These are phyloP conservation scores for Diversispora epigaea DNA, from an alignment of 192 early-diverging fungal species.

Conservation along the genomic window DNA sequence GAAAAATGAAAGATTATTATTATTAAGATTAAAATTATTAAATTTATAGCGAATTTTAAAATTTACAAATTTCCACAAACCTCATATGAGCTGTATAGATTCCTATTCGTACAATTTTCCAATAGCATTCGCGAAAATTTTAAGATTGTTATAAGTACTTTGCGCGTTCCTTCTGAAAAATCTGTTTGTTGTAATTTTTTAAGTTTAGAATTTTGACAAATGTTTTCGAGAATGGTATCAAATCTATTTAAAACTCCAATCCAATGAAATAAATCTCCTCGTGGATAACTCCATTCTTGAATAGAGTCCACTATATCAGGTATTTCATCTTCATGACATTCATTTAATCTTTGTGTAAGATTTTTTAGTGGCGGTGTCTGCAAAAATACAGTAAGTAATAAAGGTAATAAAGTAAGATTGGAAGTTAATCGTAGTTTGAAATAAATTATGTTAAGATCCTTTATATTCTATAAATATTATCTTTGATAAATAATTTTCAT, in stretches of 20 bases:
- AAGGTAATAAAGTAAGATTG: no score
- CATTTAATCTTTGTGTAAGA: conserved; percentile 52
- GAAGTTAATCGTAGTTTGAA: no score
- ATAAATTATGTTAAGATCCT: no score
- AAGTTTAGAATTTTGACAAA: conserved; percentile 65
- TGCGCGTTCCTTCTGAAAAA: conserved; percentile 58
- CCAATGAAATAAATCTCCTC: conserved; percentile 96
- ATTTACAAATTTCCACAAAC: conserved; percentile 54
- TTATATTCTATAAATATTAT: no score
- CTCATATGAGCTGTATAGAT: conserved; percentile 90
- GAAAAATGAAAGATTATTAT: background rate
- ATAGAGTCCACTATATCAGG: conserved; percentile 48
- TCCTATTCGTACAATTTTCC: conserved; percentile 94
- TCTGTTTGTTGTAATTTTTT: conserved; percentile 60
- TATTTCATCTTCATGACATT: conserved; percentile 58
- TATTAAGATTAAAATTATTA: background rate
- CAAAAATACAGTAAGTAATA: background rate
- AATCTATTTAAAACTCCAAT: conserved; percentile 91
- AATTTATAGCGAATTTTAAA: background rate
- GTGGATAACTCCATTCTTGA: conserved; percentile 74
- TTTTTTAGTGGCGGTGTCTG: conserved; percentile 58
- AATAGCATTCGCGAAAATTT: conserved; percentile 77
- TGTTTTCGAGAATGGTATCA: conserved; percentile 73
- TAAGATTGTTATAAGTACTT: conserved; percentile 65
- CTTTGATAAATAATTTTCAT: no score